Conservation (phyloP, 768 basidiomycete species). For the Melanogaster broomeanus region DNA sequence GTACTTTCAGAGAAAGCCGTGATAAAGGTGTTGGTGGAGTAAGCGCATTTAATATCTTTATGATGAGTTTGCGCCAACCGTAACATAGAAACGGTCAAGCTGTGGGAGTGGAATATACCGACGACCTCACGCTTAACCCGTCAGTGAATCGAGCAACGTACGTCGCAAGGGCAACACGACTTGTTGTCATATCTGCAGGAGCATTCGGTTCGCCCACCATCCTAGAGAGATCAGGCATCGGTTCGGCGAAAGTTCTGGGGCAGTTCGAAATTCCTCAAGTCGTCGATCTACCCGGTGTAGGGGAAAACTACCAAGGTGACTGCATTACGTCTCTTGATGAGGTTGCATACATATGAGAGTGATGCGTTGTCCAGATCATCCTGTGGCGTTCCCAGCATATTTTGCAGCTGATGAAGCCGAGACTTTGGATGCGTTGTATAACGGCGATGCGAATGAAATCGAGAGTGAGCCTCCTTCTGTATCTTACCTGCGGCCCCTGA, state of each 20-base stretch:
- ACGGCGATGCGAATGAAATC: slow-evolving; percentile 38
- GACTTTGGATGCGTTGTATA: slow-evolving; percentile 51
- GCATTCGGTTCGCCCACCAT: slow-evolving; percentile 59
- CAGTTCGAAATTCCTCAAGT: slow-evolving; percentile 47
- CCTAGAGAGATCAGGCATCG: slow-evolving; percentile 69
- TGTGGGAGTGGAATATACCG: slow-evolving; percentile 54
- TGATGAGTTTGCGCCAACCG: background rate
- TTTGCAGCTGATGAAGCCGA: slow-evolving; percentile 45
- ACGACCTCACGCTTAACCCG: slow-evolving; percentile 24
- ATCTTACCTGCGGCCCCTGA: slow-evolving; percentile 12
- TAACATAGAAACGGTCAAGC: slow-evolving; percentile 29
- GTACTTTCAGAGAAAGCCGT: slow-evolving; percentile 45
- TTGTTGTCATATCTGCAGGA: slow-evolving; percentile 53
- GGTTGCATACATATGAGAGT: background rate
- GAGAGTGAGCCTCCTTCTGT: slow-evolving; percentile 37
- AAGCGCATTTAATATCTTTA: slow-evolving; percentile 8
- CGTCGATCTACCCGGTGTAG: slow-evolving; percentile 74
- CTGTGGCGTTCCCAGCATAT: slow-evolving; percentile 32
- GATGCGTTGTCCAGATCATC: slow-evolving; percentile 28
- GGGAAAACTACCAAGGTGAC: slow-evolving; percentile 63
- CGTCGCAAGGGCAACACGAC: slow-evolving; percentile 38
- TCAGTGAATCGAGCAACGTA: slow-evolving; percentile 22
- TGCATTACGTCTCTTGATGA: background rate
- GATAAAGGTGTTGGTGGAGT: slow-evolving; percentile 53
- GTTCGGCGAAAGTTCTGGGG: slow-evolving; percentile 48